A percentile compares a stretch with the other conserved stretches of the same genome.
Evolutionary conservation across 2,329 filamentous ascomycete species (phyloP).

Genomic region (Scytalidium lignicola): DNA sequence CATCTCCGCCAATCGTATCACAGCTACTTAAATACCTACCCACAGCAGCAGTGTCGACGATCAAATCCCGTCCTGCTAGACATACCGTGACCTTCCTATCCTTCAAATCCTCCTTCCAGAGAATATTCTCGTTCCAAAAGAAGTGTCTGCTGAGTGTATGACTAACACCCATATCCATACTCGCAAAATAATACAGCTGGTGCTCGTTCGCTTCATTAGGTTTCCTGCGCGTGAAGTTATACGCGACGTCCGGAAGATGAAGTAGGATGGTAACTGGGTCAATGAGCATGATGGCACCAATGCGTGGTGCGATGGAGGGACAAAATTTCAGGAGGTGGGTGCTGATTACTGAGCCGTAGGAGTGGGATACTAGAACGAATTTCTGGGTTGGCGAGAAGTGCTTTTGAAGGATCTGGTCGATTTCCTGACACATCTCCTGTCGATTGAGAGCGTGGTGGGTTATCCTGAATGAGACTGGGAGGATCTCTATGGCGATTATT

Average conservation of each 20-base stretch:
- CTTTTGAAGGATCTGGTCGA: conserved; percentile 44
- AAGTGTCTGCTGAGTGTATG: conserved; percentile 54
- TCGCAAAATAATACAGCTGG: conserved; percentile 55
- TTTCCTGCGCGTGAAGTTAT: conserved; percentile 49
- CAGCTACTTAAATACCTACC: conserved; percentile 45
- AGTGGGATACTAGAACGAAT: conserved; percentile 49
- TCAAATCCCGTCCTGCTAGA: conserved; percentile 46
- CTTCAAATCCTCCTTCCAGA: conserved; percentile 53
- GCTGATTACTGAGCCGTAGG: conserved; percentile 49
- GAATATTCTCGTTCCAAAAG: conserved; percentile 56
- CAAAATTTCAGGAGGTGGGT: conserved; percentile 47
- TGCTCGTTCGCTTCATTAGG: conserved; percentile 49
- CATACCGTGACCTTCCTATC: conserved; percentile 40
- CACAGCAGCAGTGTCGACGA: conserved; percentile 48
- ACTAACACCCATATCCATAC: conserved; percentile 52
- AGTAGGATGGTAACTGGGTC: conserved; percentile 57
- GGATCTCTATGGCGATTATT: conserved; percentile 53
- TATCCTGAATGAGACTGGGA: conserved; percentile 54
- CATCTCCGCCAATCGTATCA: background rate
- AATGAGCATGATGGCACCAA: conserved; percentile 48
- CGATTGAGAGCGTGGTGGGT: conserved; percentile 42
- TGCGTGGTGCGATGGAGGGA: conserved; percentile 32
- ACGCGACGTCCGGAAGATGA: conserved; percentile 57
- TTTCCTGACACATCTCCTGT: conserved; percentile 45
- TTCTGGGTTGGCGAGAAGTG: conserved; percentile 41